These are phyloP conservation scores for Ophiocordyceps unilateralis DNA, from an alignment of 2,329 filamentous ascomycete genomes.

Conservation along the genomic window DNA sequence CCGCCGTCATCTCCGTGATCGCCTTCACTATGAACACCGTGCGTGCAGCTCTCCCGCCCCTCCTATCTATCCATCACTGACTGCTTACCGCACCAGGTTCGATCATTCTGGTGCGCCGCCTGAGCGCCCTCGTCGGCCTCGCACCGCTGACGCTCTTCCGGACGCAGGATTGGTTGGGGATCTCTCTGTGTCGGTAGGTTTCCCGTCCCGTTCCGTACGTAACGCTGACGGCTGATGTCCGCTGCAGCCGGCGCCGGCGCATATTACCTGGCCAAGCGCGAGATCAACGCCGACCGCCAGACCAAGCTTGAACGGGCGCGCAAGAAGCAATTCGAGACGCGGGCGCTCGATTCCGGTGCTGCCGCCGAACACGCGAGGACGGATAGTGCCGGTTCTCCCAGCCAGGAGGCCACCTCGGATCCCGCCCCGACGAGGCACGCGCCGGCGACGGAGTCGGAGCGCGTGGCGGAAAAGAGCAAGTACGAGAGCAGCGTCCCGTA, in stretches of 20 bases:
- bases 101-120: slow-evolving; percentile 46
- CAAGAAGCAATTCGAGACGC: slow-evolving; percentile 42
- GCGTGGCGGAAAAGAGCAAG: slow-evolving; percentile 64
- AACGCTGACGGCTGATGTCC: slow-evolving; percentile 3
- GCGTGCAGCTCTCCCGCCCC: slow-evolving; percentile 8
- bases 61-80: background rate
- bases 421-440: slow-evolving; percentile 77
- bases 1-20: background rate
- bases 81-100: slow-evolving; percentile 25
- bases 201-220: background rate
- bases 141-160: slow-evolving; percentile 2
- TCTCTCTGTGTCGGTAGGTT: slow-evolving; percentile 63
- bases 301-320: slow-evolving; percentile 50
- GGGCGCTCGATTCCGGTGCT: slow-evolving; percentile 31
- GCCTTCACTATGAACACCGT: slow-evolving; percentile 34
- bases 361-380: slow-evolving; percentile 30
- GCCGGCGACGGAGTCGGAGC: slow-evolving; percentile 50
- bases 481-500: slow-evolving; percentile 71
- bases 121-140: background rate
- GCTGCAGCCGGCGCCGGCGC: slow-evolving; percentile 64
- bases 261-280: slow-evolving; percentile 90
- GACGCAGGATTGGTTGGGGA: slow-evolving; percentile 71
- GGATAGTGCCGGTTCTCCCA: slow-evolving; percentile 43
- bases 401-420: slow-evolving; percentile 56
- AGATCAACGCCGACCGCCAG: slow-evolving; percentile 80